Base-by-base conservation (phyloP, 768 basidiomycete genomes). In the Hypsizygus marmoreus region DNA sequence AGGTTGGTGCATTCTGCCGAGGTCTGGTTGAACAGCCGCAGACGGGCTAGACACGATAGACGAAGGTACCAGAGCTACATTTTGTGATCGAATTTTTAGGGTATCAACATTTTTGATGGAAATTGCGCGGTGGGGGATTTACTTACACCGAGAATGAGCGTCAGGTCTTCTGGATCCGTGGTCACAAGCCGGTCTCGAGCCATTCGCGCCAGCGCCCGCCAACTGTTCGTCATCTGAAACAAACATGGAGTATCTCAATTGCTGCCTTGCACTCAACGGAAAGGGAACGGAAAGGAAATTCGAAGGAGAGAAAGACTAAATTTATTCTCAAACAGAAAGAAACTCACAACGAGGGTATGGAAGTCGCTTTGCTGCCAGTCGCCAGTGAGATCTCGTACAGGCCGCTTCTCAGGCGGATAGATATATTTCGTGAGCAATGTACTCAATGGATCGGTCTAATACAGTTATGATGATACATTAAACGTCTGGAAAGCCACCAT, bases 11-110 rank as follows among this genome's bases (percentile, higher is more conserved):
- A 86, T 67, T 93, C 90, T 17, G 88, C 87, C 1, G 87, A 79
- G n/a, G 84, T 84, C 61, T 93, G 90, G 61, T 91, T 91, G 71
- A 86, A 91, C 36, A 93, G 78, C 35, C 90, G 82, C 34, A 93
- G 76, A 13, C 90, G 84, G 34, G 90, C 81, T 22, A 93, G 79
- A 44, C 81, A 81, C 20, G 87, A 81, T 5, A 93, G 76, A 6
- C 90, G 88, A 36, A 92, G 80, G 58, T 86, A 87, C 90, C 90
- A 93, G 22, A 91, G 79, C 88, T 91, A 48, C 14, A 11, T 10
- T 30, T 26, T 20, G 40, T 19, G 31, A 35, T 36, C 12, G 13
- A 25, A 29, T 23, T 3, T 24, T 40, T 13, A 46, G 39, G 34
- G 20, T 28, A 12, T 17, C 28, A 40, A 32, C 13, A n/a, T 31